Percentiles rank a stretch among this genome's conserved stretches.
phyloP scores from a whole-genome alignment of 805 yeast genomes.

The Saccharomycopsis selenospora region DNA sequence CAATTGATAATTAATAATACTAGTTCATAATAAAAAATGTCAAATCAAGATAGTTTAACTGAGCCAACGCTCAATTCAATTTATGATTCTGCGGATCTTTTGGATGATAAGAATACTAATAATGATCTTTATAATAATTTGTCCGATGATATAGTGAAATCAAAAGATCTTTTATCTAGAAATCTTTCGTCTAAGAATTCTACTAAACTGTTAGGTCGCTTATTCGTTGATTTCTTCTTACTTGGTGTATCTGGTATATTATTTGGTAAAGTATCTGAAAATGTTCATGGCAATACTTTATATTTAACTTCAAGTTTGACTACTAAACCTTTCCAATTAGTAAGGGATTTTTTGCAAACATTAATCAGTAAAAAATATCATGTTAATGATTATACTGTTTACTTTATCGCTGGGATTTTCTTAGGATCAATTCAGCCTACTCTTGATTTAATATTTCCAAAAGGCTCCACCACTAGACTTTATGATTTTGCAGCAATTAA shows the following conservation, averaged over 20 bases:
- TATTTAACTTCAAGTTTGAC: slow-evolving; percentile 12
- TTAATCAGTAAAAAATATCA: background rate
- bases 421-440: slow-evolving; percentile 17
- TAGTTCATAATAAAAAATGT: no score
- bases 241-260: slow-evolving; percentile 14
- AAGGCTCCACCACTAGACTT: slow-evolving; percentile 4
- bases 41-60: slow-evolving; percentile 3
- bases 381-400: background rate
- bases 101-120: slow-evolving; percentile 12
- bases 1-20: no score
- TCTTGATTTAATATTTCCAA: slow-evolving; percentile 13
- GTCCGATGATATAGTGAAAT: slow-evolving; percentile 11
- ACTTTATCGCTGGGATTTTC: slow-evolving; percentile 11
- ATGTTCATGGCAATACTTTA: slow-evolving; percentile 13
- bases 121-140: slow-evolving; percentile 14
- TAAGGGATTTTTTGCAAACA: background rate
- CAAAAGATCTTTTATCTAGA: background rate
- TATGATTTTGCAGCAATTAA: slow-evolving; percentile 8
- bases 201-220: no score
- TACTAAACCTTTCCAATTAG: slow-evolving; percentile 10
- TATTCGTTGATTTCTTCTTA: slow-evolving; percentile 1
- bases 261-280: slow-evolving; percentile 13
- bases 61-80: slow-evolving; percentile 15
- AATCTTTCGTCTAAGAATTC: no score
- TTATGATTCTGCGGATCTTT: slow-evolving; percentile 13